phyloP scores from a whole-genome alignment of 2,329 filamentous ascomycete species.

The Hawksworthiomyces lignivorus region DNA sequence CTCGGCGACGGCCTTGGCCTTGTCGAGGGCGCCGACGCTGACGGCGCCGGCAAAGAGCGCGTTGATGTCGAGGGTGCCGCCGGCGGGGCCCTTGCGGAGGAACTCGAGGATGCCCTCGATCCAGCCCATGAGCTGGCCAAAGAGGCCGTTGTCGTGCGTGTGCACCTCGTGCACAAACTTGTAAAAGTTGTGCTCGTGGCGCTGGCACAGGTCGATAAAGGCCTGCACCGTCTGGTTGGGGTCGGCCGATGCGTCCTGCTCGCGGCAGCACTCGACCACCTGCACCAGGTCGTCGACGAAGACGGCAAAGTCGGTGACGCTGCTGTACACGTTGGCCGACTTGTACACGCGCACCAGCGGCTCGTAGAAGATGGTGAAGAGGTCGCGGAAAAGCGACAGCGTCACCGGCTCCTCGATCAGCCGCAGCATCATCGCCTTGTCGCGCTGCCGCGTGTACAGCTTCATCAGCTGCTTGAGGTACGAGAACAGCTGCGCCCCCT shows the following conservation, averaged over 20 bases:
- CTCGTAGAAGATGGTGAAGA: constrained; percentile 99
- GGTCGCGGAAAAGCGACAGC: constrained; percentile 85
- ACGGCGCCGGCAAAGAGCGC: constrained; percentile 78
- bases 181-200: constrained; percentile 96
- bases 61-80: constrained; percentile 88
- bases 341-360: constrained; percentile 96
- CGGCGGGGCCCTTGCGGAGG: constrained; percentile 74
- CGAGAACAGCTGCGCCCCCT: constrained; percentile 87
- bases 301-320: constrained; percentile 88
- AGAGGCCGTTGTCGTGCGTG: constrained; percentile 90
- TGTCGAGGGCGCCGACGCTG: constrained; percentile 60
- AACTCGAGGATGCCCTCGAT: constrained; percentile 93
- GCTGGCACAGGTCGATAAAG: constrained; percentile 92
- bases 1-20: constrained; percentile 64
- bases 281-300: constrained; percentile 91
- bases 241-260: constrained; percentile 81
- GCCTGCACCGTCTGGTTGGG: constrained; percentile 97
- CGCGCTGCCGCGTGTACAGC: constrained; percentile 79
- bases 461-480: constrained; percentile 93
- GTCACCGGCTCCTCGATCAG: constrained; percentile 97
- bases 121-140: constrained; percentile 95
- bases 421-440: constrained; percentile 95
- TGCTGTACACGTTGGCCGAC: constrained; percentile 95
- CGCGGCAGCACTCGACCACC: constrained; percentile 57
- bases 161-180: constrained; percentile 99